Evolutionary conservation across 306 rosid species (phyloP), one percentile per base, ranked within the genome.

Genomic region (Abrus pulchellus): DNA sequence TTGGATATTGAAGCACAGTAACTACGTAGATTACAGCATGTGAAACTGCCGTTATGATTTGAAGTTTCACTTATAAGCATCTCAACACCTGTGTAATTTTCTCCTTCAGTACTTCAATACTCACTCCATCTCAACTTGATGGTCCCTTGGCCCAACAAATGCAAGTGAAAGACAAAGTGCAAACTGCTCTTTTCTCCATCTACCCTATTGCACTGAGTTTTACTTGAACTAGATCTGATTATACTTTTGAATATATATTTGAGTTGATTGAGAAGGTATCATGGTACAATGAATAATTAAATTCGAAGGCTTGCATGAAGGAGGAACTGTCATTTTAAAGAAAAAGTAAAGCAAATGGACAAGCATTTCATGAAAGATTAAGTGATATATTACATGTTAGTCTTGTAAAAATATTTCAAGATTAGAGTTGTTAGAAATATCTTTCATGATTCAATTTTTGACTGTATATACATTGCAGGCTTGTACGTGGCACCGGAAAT

Each of bases 401-500:
- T 56, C 72, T 72, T 32, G 64, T 47, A 56, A 57, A 52, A 44
- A 36, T 60, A 20, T 38, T 40, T 70, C 54, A 3, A 59, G 45
- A 49, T 54, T 74, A 14, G 40, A 85, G 62, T 69, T 65, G 57
- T 48, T 54, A 49, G 68, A 61, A 54, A 63, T 33, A 71, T 62
- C 52, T 10, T 48, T 67, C 49, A 0, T 41, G 78, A 60, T 78
- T 77, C 79, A 52, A 44, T 68, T 60, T 38, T 61, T 82, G 45
- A 53, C 40, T 81, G 69, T 68, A 82, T 68, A 82, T 77, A 34
- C 50, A 63, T 57, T 84, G 84, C 73, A 96, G 99, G 87, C 88
- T 85, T 88, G 72, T 96, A 96, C 62, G 47, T 93, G 90, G 97
- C 98, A 68, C 99, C 99, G 9, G 99, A 96, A 84, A 80, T 90